Evolutionary conservation across 495 filamentous ascomycete species (phyloP).

Genomic region (Xylaria flabelliformis): DNA sequence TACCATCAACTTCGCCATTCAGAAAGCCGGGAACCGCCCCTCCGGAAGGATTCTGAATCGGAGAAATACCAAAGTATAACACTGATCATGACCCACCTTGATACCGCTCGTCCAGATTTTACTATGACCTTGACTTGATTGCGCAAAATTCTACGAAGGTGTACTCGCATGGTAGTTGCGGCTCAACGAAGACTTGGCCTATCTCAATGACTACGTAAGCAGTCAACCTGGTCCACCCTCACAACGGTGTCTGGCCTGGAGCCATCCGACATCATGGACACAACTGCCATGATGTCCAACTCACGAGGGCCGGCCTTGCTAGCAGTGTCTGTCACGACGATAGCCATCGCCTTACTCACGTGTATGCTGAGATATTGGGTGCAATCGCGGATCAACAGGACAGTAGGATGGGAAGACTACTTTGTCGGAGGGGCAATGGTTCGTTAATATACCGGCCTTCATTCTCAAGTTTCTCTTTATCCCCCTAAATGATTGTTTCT

Average conservation of each 20-base stretch:
- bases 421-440: constrained; percentile 41
- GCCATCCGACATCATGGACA: constrained; percentile 19
- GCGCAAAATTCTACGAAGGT: background rate
- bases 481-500: background rate
- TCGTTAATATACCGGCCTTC: constrained; percentile 11
- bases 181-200: background rate
- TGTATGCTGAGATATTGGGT: constrained; percentile 45
- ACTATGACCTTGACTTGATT: background rate
- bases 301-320: constrained; percentile 48
- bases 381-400: constrained; percentile 35
- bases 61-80: constrained; percentile 24
- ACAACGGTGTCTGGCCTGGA: constrained; percentile 10
- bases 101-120: background rate
- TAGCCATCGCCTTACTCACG: constrained; percentile 40
- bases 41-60: constrained; percentile 1
- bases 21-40: background rate
- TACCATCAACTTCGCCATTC: background rate
- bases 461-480: background rate
- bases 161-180: background rate
- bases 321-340: constrained; percentile 45
- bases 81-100: constrained; percentile 14
- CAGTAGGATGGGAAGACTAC: constrained; percentile 43
- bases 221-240: background rate
- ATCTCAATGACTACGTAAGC: constrained; percentile 6
- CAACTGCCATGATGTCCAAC: constrained; percentile 22